Evolutionary conservation across 1,284 basidiomycete genomes (phyloP), one percentile per base, ranked within the genome.

Genomic region (Omphalotus olearius): DNA sequence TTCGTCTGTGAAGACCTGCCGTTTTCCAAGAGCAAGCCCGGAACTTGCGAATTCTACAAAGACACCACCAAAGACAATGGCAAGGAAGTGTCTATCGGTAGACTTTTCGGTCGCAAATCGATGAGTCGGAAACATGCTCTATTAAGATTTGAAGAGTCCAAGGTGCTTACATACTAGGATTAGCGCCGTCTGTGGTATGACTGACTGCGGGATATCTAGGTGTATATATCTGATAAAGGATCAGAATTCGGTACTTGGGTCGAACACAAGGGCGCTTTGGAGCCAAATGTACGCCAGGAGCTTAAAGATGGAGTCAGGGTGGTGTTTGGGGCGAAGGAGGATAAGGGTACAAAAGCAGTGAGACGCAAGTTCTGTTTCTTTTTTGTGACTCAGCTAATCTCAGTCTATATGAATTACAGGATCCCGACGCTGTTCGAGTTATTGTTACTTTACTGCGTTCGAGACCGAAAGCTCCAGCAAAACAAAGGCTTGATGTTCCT

Each of bases 281-380:
- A 26, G 11, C 17, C 38, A 20, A 23, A 35, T 13, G 37, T 36
- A 30, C 18, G 17, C n/a, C 26, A 38, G 42, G 38, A 42, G 9
- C 18, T 52, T 28, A 35, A 47, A 36, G 51, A 52, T 18, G 45
- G 51, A n/a, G 43, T 30, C 26, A 47, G 20, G 14, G 28, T 52
- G 11, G 45, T 52, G 6, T 52, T 52, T 37, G 51, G 51, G 6
- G 51, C 39, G 10, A 47, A 47, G n/a, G 39, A 47, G 13, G 51
- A 52, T 37, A 47, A 52, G 33, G 36, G 28, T 6, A 6, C 17
- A 14, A 23, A 33, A 26, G 39, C 36, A 17, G 20, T 45, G 30
- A 14, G 26, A 11, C 1, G 23, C 16, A 23, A 42, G 35, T 25
- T 33, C 25, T 17, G n/a, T 3, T 20, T n/a, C 16, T 26, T 38